These are phyloP conservation scores for Epithemia pelagica DNA, from an alignment of 108 stramenopile genomes.

Conservation along the genomic window DNA sequence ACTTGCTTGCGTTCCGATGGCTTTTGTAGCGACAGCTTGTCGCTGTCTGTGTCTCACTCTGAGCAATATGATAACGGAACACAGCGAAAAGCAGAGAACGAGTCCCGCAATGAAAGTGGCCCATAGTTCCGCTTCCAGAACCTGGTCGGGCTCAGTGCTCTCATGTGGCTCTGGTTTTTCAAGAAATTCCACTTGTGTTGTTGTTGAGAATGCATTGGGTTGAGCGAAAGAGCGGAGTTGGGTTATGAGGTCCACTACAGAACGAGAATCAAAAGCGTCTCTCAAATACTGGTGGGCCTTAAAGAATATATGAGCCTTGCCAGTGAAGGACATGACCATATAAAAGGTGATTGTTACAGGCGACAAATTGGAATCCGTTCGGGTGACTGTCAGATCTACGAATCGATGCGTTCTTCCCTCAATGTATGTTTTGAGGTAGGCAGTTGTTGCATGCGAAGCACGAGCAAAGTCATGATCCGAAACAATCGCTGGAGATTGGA, in stretches of 20 bases:
- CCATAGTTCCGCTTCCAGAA: not conserved
- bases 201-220: not conserved
- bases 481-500: not conserved
- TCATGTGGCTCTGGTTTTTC: not conserved
- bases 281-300: not conserved
- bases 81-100: not conserved
- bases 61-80: not conserved
- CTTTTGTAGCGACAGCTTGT: not conserved
- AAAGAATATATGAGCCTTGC: not conserved
- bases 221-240: not conserved
- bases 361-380: not conserved
- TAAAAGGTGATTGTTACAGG: not conserved
- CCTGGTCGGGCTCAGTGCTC: not conserved
- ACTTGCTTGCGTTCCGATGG: no score
- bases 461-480: not conserved
- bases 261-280: not conserved
- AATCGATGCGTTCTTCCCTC: not conserved
- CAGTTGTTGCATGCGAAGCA: not conserved
- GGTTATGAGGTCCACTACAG: not conserved
- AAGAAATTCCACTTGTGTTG: not conserved
- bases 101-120: not conserved
- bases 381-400: not conserved
- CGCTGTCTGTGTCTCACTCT: not conserved
- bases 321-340: not conserved
- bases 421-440: not conserved